A percentile compares a stretch with the other conserved stretches of the same genome.
Conservation (phyloP, 2,329 filamentous ascomycete genomes). For the Graphiopsis chlorocephala region DNA sequence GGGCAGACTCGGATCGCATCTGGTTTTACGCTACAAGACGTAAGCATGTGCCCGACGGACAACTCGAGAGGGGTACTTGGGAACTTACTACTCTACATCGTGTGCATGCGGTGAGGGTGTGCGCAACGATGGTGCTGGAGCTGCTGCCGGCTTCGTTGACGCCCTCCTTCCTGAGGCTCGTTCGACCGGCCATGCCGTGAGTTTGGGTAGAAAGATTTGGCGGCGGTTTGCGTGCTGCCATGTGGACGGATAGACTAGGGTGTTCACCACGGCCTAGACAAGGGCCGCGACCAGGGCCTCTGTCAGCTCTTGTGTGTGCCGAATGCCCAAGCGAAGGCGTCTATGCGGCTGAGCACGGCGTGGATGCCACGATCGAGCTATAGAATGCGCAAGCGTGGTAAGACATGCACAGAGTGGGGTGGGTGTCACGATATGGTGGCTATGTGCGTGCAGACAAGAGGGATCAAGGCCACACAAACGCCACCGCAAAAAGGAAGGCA, state of each 20-base stretch:
- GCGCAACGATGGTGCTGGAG: constrained; percentile 53
- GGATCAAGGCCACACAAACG: not conserved
- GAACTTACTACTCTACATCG: constrained; percentile 70
- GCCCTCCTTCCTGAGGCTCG: constrained; percentile 17
- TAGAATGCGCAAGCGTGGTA: not conserved
- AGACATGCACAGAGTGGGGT: constrained; percentile 11
- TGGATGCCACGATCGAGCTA: constrained; percentile 5
- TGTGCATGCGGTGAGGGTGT: constrained; percentile 77
- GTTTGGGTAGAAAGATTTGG: constrained; percentile 1
- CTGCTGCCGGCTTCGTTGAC: constrained; percentile 11
- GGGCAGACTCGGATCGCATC: constrained; percentile 90
- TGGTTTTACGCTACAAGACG: constrained; percentile 76
- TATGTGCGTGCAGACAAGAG: constrained; percentile 4
- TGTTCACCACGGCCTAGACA: constrained; percentile 11
- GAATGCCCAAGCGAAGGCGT: constrained; percentile 1
- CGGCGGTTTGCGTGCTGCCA: constrained; percentile 8
- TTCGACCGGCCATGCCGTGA: constrained; percentile 15
- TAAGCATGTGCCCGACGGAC: not conserved
- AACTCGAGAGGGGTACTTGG: not conserved
- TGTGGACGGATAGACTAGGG: constrained; percentile 7
- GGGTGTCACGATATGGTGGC: constrained; percentile 3
- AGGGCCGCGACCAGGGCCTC: constrained; percentile 11
- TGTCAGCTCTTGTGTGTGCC: constrained; percentile 10
- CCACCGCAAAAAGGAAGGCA: not conserved
- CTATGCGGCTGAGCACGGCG: constrained; percentile 5